Evolutionary conservation across 169 alveolate genomes (phyloP).

Genomic region (Eimeria falciformis): DNA sequence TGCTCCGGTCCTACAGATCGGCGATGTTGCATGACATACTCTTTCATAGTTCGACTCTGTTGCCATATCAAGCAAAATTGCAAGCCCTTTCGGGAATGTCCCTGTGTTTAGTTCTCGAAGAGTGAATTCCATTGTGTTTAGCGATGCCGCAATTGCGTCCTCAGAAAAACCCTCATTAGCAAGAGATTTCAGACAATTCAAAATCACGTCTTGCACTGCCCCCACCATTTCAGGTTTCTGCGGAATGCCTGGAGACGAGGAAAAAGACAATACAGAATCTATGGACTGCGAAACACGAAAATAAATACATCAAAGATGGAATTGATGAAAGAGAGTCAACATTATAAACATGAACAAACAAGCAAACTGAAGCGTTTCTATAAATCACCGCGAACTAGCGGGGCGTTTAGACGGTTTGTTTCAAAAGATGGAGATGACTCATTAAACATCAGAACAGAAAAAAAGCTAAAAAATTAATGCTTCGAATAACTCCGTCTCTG

Average conservation of each 20-base stretch:
- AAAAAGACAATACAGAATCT: too few relatives aligned
- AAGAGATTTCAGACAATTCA: conserved; percentile 10
- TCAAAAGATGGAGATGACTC: not conserved
- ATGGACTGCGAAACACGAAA: too few relatives aligned
- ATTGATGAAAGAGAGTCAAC: too few relatives aligned
- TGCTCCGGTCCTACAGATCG: not conserved
- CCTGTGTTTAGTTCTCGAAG: conserved; percentile 75
- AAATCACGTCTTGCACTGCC: conserved; percentile 32
- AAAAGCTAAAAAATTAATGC: not conserved
- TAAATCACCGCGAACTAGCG: too few relatives aligned
- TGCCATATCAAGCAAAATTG: conserved; percentile 23
- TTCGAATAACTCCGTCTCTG: not conserved
- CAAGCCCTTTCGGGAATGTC: conserved; percentile 70
- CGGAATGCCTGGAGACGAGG: not conserved
- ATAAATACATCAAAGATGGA: too few relatives aligned
- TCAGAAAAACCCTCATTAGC: conserved; percentile 43
- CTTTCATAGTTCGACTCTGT: conserved; percentile 58
- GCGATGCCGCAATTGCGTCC: conserved; percentile 73
- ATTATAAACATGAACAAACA: too few relatives aligned
- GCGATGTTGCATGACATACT: not conserved
- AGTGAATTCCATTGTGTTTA: conserved; percentile 54
- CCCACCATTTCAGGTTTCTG: not conserved
- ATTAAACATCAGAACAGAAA: not conserved
- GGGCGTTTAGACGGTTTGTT: too few relatives aligned
- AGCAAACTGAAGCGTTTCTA: too few relatives aligned